These are phyloP conservation scores for Hyaloscypha bicolor DNA, from an alignment of 495 filamentous ascomycete species.

Conservation along the genomic window DNA sequence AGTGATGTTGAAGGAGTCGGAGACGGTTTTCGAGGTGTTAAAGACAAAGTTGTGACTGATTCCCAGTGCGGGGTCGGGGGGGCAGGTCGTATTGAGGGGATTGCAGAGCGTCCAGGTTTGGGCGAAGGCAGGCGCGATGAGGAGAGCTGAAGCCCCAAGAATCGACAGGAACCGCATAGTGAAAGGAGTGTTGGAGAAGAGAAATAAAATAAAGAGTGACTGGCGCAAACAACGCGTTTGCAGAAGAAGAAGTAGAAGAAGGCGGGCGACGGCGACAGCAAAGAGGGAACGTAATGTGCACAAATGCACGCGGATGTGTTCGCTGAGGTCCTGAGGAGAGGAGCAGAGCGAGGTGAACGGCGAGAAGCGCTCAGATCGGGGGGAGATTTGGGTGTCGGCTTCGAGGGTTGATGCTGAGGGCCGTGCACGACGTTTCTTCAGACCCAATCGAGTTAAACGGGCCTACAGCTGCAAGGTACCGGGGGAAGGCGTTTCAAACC, in stretches of 20 bases:
- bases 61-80: conserved; percentile 51
- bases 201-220: conserved; percentile 23
- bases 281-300: conserved; percentile 32
- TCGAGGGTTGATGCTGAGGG: not conserved
- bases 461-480: not conserved
- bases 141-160: conserved; percentile 30
- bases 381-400: not conserved
- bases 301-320: conserved; percentile 20
- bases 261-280: not conserved
- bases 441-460: not conserved
- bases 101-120: conserved; percentile 72
- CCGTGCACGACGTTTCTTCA: not conserved
- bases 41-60: conserved; percentile 67
- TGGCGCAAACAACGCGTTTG: not conserved
- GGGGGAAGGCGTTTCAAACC: not conserved
- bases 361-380: not conserved
- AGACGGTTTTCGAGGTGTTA: conserved; percentile 53
- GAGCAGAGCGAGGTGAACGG: not conserved
- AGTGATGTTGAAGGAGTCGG: conserved; percentile 63
- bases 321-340: not conserved
- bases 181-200: conserved; percentile 15
- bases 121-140: conserved; percentile 46
- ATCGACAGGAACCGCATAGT: conserved; percentile 27
- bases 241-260: not conserved
- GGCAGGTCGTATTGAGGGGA: conserved; percentile 51